Percentiles rank a stretch among this genome's conserved stretches.
These are phyloP conservation scores for Rhodotorula kratochvilovae DNA, from an alignment of 768 basidiomycete species.

Conservation along the genomic window DNA sequence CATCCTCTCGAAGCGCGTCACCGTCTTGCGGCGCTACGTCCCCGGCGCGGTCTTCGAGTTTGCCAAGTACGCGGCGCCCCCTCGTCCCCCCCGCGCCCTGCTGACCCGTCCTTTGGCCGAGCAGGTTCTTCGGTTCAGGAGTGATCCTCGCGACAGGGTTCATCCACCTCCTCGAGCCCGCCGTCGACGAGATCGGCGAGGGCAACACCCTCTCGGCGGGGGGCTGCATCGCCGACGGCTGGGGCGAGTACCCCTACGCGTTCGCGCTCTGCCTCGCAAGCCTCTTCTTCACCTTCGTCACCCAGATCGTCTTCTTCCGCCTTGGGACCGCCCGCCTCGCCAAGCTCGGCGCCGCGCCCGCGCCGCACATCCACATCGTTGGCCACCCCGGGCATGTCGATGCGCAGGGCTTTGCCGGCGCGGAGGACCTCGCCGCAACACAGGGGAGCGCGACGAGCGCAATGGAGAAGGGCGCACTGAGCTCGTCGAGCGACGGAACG, in stretches of 20 bases:
- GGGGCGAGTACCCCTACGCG: slow-evolving; percentile 45
- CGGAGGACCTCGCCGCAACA: too few relatives aligned
- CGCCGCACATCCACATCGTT: too few relatives aligned
- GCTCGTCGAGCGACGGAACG: too few relatives aligned
- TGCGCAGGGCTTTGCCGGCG: too few relatives aligned
- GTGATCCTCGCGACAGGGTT: slow-evolving; percentile 33
- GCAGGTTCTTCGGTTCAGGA: slow-evolving; percentile 30
- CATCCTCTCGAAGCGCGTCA: slow-evolving; percentile 37
- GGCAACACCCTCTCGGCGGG: slow-evolving; percentile 23
- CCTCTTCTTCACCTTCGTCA: slow-evolving; percentile 41
- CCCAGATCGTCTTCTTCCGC: slow-evolving; percentile 42
- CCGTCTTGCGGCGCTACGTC: slow-evolving; percentile 22
- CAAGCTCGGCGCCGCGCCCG: slow-evolving; percentile 38
- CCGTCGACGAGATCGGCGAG: slow-evolving; percentile 32
- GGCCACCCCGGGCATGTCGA: too few relatives aligned
- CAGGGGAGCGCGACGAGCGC: too few relatives aligned
- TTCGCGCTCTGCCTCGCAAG: slow-evolving; percentile 43
- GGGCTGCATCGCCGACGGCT: slow-evolving; percentile 42
- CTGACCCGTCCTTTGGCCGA: too few relatives aligned
- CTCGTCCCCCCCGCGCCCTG: neutral
- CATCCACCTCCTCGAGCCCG: slow-evolving; percentile 42
- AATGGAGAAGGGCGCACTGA: too few relatives aligned
- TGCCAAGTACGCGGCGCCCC: slow-evolving; percentile 35
- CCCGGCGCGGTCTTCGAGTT: slow-evolving; percentile 43
- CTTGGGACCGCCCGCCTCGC: slow-evolving; percentile 37